Percentiles rank a stretch among this genome's conserved stretches.
Conservation (phyloP, 345 rosid genomes). For the Balakata baccata region DNA sequence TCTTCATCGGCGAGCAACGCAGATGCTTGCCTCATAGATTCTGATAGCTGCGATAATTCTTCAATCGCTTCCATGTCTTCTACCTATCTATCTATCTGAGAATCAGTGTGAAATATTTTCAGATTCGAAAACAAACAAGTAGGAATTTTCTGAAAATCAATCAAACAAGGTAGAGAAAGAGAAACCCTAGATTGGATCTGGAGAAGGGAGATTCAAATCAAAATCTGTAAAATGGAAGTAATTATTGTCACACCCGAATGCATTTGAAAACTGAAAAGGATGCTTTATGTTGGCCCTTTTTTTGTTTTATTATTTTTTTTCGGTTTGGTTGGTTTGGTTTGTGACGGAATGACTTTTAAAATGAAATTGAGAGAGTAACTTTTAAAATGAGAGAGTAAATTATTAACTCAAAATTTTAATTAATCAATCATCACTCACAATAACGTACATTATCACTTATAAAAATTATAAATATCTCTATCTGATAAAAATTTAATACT, state of each 20-base stretch:
- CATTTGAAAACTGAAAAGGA: neutral
- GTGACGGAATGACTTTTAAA: neutral
- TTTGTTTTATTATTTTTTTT: neutral
- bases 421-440: too few relatives aligned
- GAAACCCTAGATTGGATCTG: conserved; percentile 7
- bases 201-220: neutral
- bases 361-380: too few relatives aligned
- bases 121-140: neutral
- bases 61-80: conserved; percentile 91
- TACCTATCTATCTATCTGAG: neutral
- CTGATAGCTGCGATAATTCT: conserved; percentile 80
- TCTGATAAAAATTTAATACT: too few relatives aligned
- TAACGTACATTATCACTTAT: too few relatives aligned
- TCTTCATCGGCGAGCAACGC: conserved; percentile 93
- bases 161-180: neutral
- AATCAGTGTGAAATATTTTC: neutral
- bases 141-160: neutral
- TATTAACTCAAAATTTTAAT: too few relatives aligned
- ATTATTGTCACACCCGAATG: neutral
- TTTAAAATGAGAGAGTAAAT: too few relatives aligned
- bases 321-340: neutral
- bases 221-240: neutral
- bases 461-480: too few relatives aligned
- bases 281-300: neutral
- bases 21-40: conserved; percentile 81